Conservation (phyloP, 2,329 filamentous ascomycete species). For the Coniella lustricola region DNA sequence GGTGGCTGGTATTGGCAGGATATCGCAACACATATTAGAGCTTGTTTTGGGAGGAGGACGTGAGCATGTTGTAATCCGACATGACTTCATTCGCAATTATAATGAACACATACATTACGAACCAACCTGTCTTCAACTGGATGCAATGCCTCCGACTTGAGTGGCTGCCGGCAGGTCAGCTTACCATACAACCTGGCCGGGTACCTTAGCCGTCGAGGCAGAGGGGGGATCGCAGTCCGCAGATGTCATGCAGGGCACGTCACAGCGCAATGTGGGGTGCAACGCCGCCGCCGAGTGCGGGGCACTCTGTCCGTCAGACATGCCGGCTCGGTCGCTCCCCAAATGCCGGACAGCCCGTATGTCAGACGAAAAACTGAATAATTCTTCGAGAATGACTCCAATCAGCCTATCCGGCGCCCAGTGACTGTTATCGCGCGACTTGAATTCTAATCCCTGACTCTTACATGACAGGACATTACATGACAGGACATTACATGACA, state of each 20-base stretch:
- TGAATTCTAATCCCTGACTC: no score
- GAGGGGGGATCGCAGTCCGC: conserved; percentile 2
- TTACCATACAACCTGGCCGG: background rate
- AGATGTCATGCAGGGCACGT: conserved; percentile 2
- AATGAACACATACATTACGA: conserved; percentile 10
- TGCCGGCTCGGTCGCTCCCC: background rate
- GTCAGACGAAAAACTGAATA: conserved; percentile 3
- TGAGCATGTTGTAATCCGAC: conserved; percentile 6
- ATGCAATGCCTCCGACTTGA: background rate
- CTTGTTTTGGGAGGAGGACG: conserved; percentile 3
- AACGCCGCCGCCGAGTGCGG: conserved; percentile 2
- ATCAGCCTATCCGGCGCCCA: background rate
- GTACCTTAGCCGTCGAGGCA: background rate
- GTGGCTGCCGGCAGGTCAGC: background rate
- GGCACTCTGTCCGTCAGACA: conserved; percentile 1
- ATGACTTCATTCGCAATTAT: conserved; percentile 5
- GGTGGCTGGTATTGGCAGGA: conserved; percentile 11
- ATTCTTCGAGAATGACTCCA: conserved; percentile 9
- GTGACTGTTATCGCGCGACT: no score
- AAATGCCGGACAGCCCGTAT: conserved; percentile 6
- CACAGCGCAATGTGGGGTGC: conserved; percentile 11
- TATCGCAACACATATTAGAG: conserved; percentile 11
- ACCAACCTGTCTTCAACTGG: no score
- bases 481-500: no score
- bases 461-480: no score